These are phyloP conservation scores for Eragrostis nindensis DNA, from an alignment of 176 grass and related monocot genomes.

Conservation along the genomic window DNA sequence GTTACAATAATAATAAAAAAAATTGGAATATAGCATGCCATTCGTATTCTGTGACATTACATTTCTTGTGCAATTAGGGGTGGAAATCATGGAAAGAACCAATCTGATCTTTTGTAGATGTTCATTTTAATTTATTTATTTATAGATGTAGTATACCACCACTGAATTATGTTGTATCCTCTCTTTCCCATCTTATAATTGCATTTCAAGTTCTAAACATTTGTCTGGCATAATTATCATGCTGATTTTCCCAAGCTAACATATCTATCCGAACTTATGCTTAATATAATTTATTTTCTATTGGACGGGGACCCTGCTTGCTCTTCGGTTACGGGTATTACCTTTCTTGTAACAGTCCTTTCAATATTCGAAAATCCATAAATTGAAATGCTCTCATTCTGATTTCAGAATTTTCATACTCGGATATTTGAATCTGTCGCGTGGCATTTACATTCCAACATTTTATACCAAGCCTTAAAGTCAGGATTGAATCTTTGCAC, in stretches of 20 bases:
- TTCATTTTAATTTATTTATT: neutral
- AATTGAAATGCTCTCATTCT: neutral
- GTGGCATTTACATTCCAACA: neutral
- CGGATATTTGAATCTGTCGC: neutral
- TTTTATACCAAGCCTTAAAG: neutral
- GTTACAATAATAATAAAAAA: neutral
- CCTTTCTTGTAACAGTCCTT: neutral
- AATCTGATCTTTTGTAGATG: neutral
- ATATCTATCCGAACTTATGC: neutral
- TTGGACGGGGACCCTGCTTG: too few species aligned
- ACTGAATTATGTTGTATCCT: neutral
- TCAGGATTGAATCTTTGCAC: neutral
- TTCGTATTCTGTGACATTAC: neutral
- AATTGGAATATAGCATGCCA: constrained; percentile 13
- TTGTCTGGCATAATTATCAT: neutral
- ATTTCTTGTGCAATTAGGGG: neutral
- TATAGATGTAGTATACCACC: too few species aligned
- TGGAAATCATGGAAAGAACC: neutral
- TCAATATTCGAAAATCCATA: constrained; percentile 7
- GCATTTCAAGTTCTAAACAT: neutral
- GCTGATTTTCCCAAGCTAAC: constrained; percentile 7
- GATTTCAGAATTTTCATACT: neutral
- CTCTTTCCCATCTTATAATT: neutral
- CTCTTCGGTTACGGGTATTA: neutral
- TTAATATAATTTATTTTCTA: neutral